Conservation (phyloP, 176 grass and related monocot genomes). For the Tuctoria greenei region DNA sequence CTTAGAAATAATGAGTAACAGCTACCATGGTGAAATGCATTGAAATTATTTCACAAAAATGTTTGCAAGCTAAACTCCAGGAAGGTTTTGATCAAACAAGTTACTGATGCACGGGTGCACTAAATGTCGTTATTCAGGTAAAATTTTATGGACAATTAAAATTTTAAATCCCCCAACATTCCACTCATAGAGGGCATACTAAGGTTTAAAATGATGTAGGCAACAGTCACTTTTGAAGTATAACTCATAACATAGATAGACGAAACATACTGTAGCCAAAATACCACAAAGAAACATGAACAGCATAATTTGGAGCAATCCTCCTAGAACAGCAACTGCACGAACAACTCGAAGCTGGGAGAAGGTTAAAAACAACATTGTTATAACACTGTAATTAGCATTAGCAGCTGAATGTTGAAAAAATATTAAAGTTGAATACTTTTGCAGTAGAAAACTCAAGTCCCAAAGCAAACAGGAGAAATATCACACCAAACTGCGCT, state of each 20-base stretch:
- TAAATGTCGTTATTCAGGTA: no score
- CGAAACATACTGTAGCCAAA: slow-evolving; percentile 76
- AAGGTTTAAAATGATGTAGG: background rate
- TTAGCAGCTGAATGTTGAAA: slow-evolving; percentile 8
- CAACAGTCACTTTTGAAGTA: no score
- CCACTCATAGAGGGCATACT: background rate
- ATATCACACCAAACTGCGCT: slow-evolving; percentile 99
- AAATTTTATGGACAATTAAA: no score
- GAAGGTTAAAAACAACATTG: slow-evolving; percentile 32
- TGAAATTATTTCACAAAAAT: no score
- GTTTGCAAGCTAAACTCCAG: no score
- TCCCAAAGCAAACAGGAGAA: slow-evolving; percentile 96
- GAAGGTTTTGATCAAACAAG: no score
- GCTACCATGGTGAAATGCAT: no score
- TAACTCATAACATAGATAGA: no score
- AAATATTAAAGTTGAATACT: slow-evolving; percentile 41
- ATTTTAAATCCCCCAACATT: background rate
- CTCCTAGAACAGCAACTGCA: slow-evolving; percentile 93
- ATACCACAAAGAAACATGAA: slow-evolving; percentile 99
- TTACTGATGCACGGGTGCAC: no score
- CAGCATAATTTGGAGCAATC: slow-evolving; percentile 89
- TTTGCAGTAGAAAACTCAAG: slow-evolving; percentile 95
- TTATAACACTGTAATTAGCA: background rate
- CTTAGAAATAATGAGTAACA: no score
- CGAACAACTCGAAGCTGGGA: slow-evolving; percentile 90